Evolutionary conservation across 306 rosid species (phyloP).

Genomic region (Herpetospermum pedunculosum): DNA sequence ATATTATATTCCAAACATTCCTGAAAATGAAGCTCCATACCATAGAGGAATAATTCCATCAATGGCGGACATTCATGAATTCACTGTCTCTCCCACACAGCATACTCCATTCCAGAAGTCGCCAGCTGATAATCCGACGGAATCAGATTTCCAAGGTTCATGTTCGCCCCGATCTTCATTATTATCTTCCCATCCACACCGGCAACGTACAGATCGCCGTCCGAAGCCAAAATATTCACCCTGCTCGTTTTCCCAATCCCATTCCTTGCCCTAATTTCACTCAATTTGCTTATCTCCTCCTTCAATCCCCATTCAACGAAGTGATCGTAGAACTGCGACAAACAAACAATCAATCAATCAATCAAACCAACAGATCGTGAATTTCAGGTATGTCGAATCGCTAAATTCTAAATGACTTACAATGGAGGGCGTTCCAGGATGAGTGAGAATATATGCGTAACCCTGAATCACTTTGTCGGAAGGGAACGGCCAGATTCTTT

Average conservation of each 20-base stretch:
- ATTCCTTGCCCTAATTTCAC: constrained; percentile 35
- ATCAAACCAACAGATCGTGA: background rate
- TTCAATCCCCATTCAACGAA: constrained; percentile 57
- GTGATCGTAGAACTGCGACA: constrained; percentile 66
- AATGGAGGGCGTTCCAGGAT: constrained; percentile 63
- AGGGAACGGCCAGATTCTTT: constrained; percentile 50
- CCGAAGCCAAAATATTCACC: constrained; percentile 46
- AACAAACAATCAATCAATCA: background rate
- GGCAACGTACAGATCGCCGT: constrained; percentile 52
- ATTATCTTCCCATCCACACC: constrained; percentile 45
- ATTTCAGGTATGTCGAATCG: background rate
- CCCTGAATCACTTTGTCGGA: constrained; percentile 59
- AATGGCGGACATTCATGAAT: background rate
- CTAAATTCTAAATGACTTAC: constrained; percentile 19
- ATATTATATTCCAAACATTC: no score
- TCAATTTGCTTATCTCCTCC: constrained; percentile 34
- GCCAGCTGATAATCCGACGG: constrained; percentile 39
- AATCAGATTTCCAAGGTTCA: constrained; percentile 38
- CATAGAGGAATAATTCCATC: background rate
- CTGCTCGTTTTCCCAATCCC: constrained; percentile 34
- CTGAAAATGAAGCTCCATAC: background rate
- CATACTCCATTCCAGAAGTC: constrained; percentile 44
- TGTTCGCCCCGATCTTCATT: constrained; percentile 54
- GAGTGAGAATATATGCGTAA: constrained; percentile 74
- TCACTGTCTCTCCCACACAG: constrained; percentile 44